phyloP scores from a whole-genome alignment of 306 rosid genomes.

The Dryas alaskensis region DNA sequence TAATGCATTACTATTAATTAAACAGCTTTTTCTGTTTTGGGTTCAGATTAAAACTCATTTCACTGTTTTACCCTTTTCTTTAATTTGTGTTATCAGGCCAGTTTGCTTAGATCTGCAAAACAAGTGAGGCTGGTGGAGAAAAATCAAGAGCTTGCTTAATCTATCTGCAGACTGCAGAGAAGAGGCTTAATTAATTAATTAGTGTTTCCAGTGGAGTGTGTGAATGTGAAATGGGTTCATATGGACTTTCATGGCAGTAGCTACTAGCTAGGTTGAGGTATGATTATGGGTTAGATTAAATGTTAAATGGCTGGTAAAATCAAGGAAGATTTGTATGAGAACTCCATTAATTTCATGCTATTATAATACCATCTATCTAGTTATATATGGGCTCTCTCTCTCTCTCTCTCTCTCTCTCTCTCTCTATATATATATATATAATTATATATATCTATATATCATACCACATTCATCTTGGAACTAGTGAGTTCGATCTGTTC shows the following conservation, averaged over 20 bases:
- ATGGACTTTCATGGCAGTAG: too few species aligned
- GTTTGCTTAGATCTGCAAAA: conserved; percentile 73
- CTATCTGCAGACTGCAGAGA: not conserved
- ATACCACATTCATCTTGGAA: not conserved
- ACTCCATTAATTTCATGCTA: not conserved
- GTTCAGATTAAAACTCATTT: not conserved
- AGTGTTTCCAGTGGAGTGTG: too few species aligned
- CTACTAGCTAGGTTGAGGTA: too few species aligned
- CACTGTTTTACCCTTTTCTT: not conserved
- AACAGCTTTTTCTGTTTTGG: not conserved
- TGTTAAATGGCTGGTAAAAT: too few species aligned
- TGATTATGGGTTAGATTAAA: too few species aligned
- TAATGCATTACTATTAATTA: not conserved
- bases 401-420: conserved; percentile 15
- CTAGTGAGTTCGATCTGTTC: not conserved
- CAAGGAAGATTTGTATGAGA: too few species aligned
- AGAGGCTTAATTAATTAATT: too few species aligned
- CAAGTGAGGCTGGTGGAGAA: conserved; percentile 94
- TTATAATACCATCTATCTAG: not conserved
- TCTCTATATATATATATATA: not conserved
- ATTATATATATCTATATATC: too few species aligned
- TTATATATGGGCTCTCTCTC: conserved; percentile 1
- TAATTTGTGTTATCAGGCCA: conserved; percentile 50
- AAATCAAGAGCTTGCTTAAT: conserved; percentile 48
- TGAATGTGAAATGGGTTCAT: too few species aligned